A percentile compares a stretch with the other conserved stretches of the same genome.
Conservation (phyloP, 768 basidiomycete genomes). For the Hygrocybe punicea region DNA sequence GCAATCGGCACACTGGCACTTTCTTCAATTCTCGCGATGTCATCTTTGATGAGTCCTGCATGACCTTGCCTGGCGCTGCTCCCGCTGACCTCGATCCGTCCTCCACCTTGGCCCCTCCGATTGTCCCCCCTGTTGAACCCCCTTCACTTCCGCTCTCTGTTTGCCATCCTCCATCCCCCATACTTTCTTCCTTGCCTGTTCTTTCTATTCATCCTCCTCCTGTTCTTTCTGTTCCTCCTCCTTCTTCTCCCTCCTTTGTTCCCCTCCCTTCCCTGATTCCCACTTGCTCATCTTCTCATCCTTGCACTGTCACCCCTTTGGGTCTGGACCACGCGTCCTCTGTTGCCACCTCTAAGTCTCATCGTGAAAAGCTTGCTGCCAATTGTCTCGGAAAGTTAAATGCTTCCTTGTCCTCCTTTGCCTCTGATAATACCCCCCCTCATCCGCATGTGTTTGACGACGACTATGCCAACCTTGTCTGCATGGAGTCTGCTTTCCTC, state of each 20-base stretch:
- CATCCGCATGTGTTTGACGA: not conserved
- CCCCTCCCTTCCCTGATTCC: too few relatives aligned
- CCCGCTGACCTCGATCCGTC: not conserved
- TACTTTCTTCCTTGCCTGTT: not conserved
- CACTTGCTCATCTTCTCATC: too few relatives aligned
- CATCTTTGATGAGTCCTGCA: slow-evolving; percentile 22
- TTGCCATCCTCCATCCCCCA: not conserved
- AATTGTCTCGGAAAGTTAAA: too few relatives aligned
- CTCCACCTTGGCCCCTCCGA: too few relatives aligned
- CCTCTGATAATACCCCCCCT: not conserved
- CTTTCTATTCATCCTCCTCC: not conserved
- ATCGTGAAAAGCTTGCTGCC: too few relatives aligned
- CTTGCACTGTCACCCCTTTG: too few relatives aligned
- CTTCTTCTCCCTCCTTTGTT: too few relatives aligned
- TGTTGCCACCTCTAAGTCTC: too few relatives aligned
- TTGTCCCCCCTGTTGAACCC: too few relatives aligned
- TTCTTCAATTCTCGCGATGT: slow-evolving; percentile 22
- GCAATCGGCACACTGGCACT: not conserved
- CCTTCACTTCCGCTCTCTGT: too few relatives aligned
- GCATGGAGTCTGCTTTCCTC: not conserved
- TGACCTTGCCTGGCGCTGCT: not conserved
- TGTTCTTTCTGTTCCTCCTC: not conserved
- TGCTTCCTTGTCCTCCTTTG: too few relatives aligned
- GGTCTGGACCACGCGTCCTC: too few relatives aligned
- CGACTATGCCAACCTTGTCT: not conserved